A percentile compares a stretch with the other conserved stretches of the same genome.
phyloP scores from a whole-genome alignment of 2,329 filamentous ascomycete species.

The Corniculantispora saksenae region DNA sequence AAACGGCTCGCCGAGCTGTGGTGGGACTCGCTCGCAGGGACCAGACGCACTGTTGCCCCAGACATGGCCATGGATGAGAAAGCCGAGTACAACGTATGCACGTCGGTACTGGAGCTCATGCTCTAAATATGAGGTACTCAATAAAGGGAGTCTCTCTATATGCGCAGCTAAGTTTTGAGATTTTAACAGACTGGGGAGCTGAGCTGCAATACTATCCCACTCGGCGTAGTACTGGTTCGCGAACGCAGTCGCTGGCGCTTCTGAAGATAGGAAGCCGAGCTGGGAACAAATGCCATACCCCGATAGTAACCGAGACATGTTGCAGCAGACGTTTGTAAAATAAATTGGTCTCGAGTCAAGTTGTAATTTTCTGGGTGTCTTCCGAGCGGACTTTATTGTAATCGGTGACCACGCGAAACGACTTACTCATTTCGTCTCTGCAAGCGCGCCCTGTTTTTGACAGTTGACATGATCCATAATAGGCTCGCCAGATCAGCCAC shows the following conservation, averaged over 20 bases:
- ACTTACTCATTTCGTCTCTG: background rate
- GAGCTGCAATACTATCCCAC: background rate
- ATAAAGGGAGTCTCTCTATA: conserved; percentile 13
- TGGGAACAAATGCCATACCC: background rate
- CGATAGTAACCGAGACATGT: background rate
- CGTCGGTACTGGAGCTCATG: conserved; percentile 21
- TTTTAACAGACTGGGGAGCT: background rate
- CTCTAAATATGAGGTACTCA: conserved; percentile 11
- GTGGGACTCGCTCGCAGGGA: conserved; percentile 18
- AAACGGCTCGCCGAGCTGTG: conserved; percentile 25
- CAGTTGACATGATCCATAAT: background rate
- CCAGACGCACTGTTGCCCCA: conserved; percentile 17
- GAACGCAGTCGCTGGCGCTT: background rate
- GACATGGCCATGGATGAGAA: conserved; percentile 24
- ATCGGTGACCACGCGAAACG: background rate
- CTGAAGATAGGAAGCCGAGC: background rate
- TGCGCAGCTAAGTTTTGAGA: background rate
- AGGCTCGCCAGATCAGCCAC: background rate
- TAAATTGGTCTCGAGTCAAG: background rate
- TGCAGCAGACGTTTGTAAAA: background rate
- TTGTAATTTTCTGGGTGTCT: background rate
- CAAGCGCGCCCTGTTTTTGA: background rate
- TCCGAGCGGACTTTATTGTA: background rate
- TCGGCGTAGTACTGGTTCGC: background rate
- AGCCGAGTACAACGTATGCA: conserved; percentile 25